Conservation (phyloP, 2,329 filamentous ascomycete species). For the Aureobasidium lini region DNA sequence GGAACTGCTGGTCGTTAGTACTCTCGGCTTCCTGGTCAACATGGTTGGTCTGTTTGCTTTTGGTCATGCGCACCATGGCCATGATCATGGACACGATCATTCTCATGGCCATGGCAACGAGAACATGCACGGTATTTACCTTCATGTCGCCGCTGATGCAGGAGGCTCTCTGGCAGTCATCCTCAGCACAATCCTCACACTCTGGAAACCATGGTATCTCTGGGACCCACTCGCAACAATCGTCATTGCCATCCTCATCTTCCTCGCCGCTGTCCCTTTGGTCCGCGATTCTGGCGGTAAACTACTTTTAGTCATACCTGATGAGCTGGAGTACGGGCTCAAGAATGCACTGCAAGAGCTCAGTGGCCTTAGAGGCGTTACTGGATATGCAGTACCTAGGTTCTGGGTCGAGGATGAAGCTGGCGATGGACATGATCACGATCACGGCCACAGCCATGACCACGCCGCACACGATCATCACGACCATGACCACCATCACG, state of each 20-base stretch:
- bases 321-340: constrained; percentile 77
- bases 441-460: constrained; percentile 14
- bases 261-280: constrained; percentile 82
- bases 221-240: constrained; percentile 95
- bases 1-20: constrained; percentile 83
- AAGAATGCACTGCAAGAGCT: constrained; percentile 81
- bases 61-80: constrained; percentile 46
- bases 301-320: constrained; percentile 75
- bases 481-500: constrained; percentile 19
- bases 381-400: constrained; percentile 75
- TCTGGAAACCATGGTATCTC: constrained; percentile 81
- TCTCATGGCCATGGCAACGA: constrained; percentile 75
- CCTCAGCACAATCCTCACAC: constrained; percentile 78
- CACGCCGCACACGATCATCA: constrained; percentile 21
- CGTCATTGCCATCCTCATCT: constrained; percentile 86
- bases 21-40: constrained; percentile 80
- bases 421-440: constrained; percentile 23
- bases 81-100: constrained; percentile 45
- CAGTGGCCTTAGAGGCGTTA: constrained; percentile 72
- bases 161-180: constrained; percentile 93
- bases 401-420: constrained; percentile 81
- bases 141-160: constrained; percentile 91
- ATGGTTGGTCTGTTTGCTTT: constrained; percentile 87
- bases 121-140: constrained; percentile 96
- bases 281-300: constrained; percentile 78